Conservation (phyloP, 1,139 yeast species). For the Taphrina populina region DNA sequence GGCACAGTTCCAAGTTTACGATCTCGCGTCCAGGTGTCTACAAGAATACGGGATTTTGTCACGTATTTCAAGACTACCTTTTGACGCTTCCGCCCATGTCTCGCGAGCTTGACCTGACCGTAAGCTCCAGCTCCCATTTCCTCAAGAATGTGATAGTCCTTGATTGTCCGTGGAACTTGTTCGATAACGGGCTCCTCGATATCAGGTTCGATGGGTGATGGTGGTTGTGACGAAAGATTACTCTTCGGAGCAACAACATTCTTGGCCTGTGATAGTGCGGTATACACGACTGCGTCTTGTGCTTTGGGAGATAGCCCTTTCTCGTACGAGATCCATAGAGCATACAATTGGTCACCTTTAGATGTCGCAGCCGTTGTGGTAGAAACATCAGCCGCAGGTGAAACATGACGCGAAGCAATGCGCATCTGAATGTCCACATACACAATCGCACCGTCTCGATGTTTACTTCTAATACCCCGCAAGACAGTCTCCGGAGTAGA, state of each 20-base stretch:
- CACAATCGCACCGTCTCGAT: constrained; percentile 64
- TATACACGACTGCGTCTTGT: constrained; percentile 9
- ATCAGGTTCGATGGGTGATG: constrained; percentile 9
- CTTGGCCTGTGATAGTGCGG: constrained; percentile 11
- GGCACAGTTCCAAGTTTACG: constrained; percentile 89
- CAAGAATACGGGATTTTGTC: constrained; percentile 85
- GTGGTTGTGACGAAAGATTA: constrained; percentile 1
- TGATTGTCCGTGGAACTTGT: constrained; percentile 56
- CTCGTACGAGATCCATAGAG: constrained; percentile 79
- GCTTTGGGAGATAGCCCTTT: constrained; percentile 18
- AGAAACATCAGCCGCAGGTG: neutral
- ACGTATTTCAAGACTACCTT: constrained; percentile 85
- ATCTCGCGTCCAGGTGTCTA: constrained; percentile 96
- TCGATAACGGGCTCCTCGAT: constrained; percentile 26
- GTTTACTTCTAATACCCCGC: constrained; percentile 52
- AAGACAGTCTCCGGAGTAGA: constrained; percentile 23
- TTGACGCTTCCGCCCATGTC: constrained; percentile 59
- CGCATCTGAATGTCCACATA: constrained; percentile 78
- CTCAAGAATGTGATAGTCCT: constrained; percentile 68
- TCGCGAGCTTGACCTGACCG: constrained; percentile 83
- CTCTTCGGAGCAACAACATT: constrained; percentile 6
- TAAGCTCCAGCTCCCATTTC: constrained; percentile 96
- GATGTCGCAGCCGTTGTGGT: neutral
- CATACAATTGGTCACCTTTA: constrained; percentile 44
- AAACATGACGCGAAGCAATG: constrained; percentile 43